These are phyloP conservation scores for Phaeosphaeriaceae sp. DNA, from an alignment of 2,329 filamentous ascomycete genomes.

Conservation along the genomic window DNA sequence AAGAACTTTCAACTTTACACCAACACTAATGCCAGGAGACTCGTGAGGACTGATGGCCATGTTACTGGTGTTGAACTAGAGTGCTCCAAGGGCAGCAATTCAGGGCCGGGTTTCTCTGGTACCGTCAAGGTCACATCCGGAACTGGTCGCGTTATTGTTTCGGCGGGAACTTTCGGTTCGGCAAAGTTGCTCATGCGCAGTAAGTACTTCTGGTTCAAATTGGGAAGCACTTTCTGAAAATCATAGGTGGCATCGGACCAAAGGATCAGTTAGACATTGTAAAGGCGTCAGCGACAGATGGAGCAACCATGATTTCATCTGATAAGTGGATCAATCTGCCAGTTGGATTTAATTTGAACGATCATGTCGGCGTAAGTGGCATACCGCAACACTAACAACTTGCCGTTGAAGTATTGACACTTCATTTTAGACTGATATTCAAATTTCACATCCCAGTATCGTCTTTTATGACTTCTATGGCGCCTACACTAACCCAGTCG, in stretches of 20 bases:
- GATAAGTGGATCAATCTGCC: constrained; percentile 56
- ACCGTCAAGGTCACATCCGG: constrained; percentile 63
- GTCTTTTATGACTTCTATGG: constrained; percentile 68
- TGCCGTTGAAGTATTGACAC: constrained; percentile 4
- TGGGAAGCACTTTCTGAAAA: not conserved
- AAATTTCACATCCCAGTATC: constrained; percentile 57
- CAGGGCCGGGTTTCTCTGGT: constrained; percentile 56
- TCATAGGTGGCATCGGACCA: constrained; percentile 64
- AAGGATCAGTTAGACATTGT: constrained; percentile 52
- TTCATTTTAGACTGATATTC: constrained; percentile 53
- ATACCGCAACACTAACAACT: not conserved
- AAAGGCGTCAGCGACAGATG: constrained; percentile 46
- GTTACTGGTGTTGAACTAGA: constrained; percentile 69
- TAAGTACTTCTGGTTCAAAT: constrained; percentile 15
- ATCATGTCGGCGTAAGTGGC: constrained; percentile 55
- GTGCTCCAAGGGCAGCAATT: constrained; percentile 53
- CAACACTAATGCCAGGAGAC: constrained; percentile 66
- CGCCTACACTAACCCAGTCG: constrained; percentile 57
- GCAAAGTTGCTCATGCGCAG: constrained; percentile 70
- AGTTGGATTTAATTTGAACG: constrained; percentile 55
- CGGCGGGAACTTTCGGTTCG: constrained; percentile 70
- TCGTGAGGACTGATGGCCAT: constrained; percentile 66
- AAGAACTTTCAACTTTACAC: constrained; percentile 69
- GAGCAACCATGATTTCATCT: constrained; percentile 49
- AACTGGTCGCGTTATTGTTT: constrained; percentile 69